These are phyloP conservation scores for Boletales sp. DNA, from an alignment of 768 basidiomycete genomes.

Conservation along the genomic window DNA sequence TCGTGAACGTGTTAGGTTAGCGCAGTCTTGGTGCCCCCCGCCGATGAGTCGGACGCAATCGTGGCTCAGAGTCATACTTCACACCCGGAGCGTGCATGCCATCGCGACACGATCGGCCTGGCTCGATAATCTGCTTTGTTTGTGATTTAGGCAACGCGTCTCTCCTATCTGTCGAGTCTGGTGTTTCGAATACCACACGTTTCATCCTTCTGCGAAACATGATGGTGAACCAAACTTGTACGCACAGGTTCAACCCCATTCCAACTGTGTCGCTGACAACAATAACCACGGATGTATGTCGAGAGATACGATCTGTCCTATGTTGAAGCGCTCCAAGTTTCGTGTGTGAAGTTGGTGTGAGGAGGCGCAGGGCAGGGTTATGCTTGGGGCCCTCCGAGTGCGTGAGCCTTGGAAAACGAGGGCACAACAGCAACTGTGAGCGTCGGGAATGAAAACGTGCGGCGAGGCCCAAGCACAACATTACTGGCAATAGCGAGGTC, in stretches of 20 bases:
- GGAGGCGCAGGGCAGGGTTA: conserved; percentile 61
- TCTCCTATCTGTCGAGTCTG: conserved; percentile 58
- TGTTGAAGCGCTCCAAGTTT: conserved; percentile 90
- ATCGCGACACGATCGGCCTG: conserved; percentile 35
- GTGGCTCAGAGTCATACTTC: too few species aligned
- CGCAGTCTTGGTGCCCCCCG: too few species aligned
- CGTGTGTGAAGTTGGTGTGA: conserved; percentile 62
- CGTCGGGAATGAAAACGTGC: too few species aligned
- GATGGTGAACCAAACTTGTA: conserved; percentile 3
- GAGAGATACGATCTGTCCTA: conserved; percentile 79
- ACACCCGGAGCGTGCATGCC: too few species aligned
- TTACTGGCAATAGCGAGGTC: too few species aligned
- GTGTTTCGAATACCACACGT: conserved; percentile 72
- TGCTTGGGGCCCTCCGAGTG: too few species aligned
- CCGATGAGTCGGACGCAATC: too few species aligned
- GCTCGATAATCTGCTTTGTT: conserved; percentile 91
- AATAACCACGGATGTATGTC: conserved; percentile 82
- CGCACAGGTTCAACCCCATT: conserved; percentile 96
- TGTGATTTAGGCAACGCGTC: conserved; percentile 61
- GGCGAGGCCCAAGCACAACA: too few species aligned
- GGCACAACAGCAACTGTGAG: too few species aligned
- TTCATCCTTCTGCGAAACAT: conserved; percentile 72
- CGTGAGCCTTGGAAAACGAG: too few species aligned
- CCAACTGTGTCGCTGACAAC: conserved; percentile 97
- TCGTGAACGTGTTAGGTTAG: too few species aligned